phyloP scores from a whole-genome alignment of 805 yeast species.

The Helenozyma baotianmanensis region DNA sequence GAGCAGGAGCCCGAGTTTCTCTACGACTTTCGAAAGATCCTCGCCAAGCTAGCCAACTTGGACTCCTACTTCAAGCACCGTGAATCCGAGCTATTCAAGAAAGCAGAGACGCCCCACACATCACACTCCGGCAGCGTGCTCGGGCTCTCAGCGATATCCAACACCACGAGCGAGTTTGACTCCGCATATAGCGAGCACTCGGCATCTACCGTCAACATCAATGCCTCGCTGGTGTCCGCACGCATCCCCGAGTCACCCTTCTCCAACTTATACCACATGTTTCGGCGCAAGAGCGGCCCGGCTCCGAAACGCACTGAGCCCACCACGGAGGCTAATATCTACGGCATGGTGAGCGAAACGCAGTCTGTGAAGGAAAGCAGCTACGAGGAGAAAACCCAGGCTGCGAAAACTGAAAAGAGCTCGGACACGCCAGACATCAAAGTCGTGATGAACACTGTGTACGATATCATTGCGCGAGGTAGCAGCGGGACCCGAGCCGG shows the following conservation, averaged over 20 bases:
- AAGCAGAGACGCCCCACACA: too few relatives aligned
- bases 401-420: neutral
- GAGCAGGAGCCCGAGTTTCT: slow-evolving; percentile 2
- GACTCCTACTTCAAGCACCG: slow-evolving; percentile 13
- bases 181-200: neutral
- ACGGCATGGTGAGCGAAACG: slow-evolving; percentile 23
- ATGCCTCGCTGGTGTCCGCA: too few relatives aligned
- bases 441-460: slow-evolving; percentile 28
- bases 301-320: neutral
- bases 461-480: slow-evolving; percentile 14
- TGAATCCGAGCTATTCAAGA: too few relatives aligned
- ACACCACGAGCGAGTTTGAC: neutral
- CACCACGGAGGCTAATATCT: slow-evolving; percentile 12
- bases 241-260: too few relatives aligned
- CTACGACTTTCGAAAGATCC: slow-evolving; percentile 18
- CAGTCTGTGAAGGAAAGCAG: too few relatives aligned
- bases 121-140: neutral
- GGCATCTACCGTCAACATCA: too few relatives aligned
- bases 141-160: neutral
- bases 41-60: slow-evolving; percentile 12
- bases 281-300: too few relatives aligned
- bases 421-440: slow-evolving; percentile 14
- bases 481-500: slow-evolving; percentile 2
- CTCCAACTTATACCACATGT: too few relatives aligned
- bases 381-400: neutral